These are phyloP conservation scores for Tillandsia fasciculata DNA, from an alignment of 176 grass and related monocot genomes.

Conservation along the genomic window DNA sequence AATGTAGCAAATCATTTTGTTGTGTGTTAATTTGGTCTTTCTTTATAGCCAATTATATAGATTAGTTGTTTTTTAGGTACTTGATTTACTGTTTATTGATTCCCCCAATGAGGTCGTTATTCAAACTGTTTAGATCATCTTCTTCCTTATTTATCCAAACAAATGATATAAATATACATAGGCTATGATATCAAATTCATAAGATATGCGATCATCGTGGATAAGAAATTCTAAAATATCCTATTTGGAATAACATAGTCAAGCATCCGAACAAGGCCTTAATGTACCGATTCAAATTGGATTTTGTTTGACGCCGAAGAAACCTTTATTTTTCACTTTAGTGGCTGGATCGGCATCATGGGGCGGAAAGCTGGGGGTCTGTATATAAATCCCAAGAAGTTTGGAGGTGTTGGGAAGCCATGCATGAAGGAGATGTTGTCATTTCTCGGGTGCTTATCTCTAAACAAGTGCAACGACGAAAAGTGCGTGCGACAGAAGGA, in stretches of 20 bases:
- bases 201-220: too few species aligned
- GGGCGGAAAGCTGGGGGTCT: slow-evolving; percentile 67
- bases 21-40: too few species aligned
- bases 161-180: too few species aligned
- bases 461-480: slow-evolving; percentile 78
- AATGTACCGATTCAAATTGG: neutral
- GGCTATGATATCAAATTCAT: too few species aligned
- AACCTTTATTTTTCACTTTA: neutral
- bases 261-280: neutral
- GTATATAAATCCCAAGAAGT: slow-evolving; percentile 90
- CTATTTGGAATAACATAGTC: neutral
- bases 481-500: slow-evolving; percentile 41
- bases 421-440: slow-evolving; percentile 76
- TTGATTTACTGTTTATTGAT: too few species aligned
- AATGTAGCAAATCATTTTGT: too few species aligned
- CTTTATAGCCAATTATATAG: too few species aligned
- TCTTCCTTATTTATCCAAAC: too few species aligned
- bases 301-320: neutral
- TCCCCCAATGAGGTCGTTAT: too few species aligned
- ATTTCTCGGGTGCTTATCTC: slow-evolving; percentile 73
- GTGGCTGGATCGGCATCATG: slow-evolving; percentile 35
- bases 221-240: too few species aligned
- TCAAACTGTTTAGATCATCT: too few species aligned
- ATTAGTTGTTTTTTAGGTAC: too few species aligned
- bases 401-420: slow-evolving; percentile 45